Percentiles rank a stretch among this genome's conserved stretches.
Conservation (phyloP, 2,329 filamentous ascomycete species). For the Neonectria neomacrospora region DNA sequence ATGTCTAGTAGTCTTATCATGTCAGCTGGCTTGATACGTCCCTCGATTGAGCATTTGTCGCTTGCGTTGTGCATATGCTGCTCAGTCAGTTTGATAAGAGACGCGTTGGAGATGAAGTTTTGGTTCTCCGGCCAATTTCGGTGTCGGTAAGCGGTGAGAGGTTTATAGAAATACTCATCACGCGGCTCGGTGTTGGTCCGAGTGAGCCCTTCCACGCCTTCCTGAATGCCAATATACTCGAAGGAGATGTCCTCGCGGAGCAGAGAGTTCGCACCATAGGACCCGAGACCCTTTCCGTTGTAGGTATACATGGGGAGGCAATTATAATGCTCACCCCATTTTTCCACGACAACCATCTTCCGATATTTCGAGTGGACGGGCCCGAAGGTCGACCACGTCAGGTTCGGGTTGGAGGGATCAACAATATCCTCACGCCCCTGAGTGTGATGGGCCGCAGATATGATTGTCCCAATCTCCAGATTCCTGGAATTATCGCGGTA, state of each 20-base stretch:
- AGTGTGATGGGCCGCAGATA: constrained; percentile 34
- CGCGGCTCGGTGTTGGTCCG: neutral
- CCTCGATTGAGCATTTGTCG: constrained; percentile 37
- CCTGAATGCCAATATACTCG: constrained; percentile 38
- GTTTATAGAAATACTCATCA: neutral
- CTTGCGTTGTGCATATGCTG: constrained; percentile 7
- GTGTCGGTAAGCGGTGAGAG: constrained; percentile 23
- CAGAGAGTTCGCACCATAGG: neutral
- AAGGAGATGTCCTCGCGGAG: constrained; percentile 12
- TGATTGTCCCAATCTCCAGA: constrained; percentile 31
- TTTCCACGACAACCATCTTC: constrained; percentile 38
- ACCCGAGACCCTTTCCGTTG: constrained; percentile 29
- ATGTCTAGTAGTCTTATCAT: neutral
- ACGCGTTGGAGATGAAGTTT: constrained; percentile 25
- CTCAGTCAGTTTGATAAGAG: constrained; percentile 38
- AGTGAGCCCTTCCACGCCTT: neutral
- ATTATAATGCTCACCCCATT: constrained; percentile 31
- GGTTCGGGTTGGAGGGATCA: constrained; percentile 10
- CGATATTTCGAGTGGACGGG: constrained; percentile 40
- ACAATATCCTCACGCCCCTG: constrained; percentile 23
- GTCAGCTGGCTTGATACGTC: neutral
- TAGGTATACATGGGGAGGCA: constrained; percentile 39
- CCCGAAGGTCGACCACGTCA: constrained; percentile 27
- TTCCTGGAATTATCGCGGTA: neutral
- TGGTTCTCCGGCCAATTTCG: constrained; percentile 11